These are phyloP conservation scores for Pseudocercospora pini-densiflorae DNA, from an alignment of 2,329 filamentous ascomycete genomes.

Conservation along the genomic window DNA sequence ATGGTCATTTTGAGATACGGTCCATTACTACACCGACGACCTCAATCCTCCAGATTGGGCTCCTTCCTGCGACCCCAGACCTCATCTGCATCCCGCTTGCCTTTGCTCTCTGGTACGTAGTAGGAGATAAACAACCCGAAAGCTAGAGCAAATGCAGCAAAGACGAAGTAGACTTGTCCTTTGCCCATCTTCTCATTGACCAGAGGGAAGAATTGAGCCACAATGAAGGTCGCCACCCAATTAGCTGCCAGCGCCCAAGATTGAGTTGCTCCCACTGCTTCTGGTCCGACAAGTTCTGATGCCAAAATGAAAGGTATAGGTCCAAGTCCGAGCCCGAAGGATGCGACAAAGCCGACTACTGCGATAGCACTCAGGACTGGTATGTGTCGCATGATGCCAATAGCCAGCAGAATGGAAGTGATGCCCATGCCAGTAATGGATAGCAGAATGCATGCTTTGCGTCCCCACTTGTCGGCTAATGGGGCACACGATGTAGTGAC, in stretches of 20 bases:
- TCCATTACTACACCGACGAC: not conserved
- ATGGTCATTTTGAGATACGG: not conserved
- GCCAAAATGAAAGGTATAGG: slow-evolving; percentile 95
- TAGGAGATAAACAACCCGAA: slow-evolving; percentile 73
- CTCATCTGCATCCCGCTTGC: slow-evolving; percentile 81
- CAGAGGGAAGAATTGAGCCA: slow-evolving; percentile 94
- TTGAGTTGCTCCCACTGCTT: slow-evolving; percentile 90
- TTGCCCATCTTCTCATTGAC: slow-evolving; percentile 77
- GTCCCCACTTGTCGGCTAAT: slow-evolving; percentile 82
- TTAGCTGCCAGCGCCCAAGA: slow-evolving; percentile 86
- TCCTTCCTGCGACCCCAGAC: slow-evolving; percentile 76
- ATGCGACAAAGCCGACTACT: slow-evolving; percentile 83
- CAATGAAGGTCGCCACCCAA: slow-evolving; percentile 87
- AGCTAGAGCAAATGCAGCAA: slow-evolving; percentile 72
- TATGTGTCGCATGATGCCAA: slow-evolving; percentile 75
- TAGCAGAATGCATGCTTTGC: slow-evolving; percentile 80
- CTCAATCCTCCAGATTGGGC: slow-evolving; percentile 24
- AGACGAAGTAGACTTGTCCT: slow-evolving; percentile 91
- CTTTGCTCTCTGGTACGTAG: slow-evolving; percentile 83
- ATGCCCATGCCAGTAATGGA: slow-evolving; percentile 85
- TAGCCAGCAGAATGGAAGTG: slow-evolving; percentile 75
- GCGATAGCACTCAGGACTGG: slow-evolving; percentile 79
- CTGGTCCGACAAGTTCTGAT: slow-evolving; percentile 85
- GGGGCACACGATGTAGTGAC: slow-evolving; percentile 83
- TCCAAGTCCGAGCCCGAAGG: slow-evolving; percentile 87